Evolutionary conservation across 768 basidiomycete species (phyloP), one percentile per base, ranked within the genome.

Genomic region (Paxillus involutus): DNA sequence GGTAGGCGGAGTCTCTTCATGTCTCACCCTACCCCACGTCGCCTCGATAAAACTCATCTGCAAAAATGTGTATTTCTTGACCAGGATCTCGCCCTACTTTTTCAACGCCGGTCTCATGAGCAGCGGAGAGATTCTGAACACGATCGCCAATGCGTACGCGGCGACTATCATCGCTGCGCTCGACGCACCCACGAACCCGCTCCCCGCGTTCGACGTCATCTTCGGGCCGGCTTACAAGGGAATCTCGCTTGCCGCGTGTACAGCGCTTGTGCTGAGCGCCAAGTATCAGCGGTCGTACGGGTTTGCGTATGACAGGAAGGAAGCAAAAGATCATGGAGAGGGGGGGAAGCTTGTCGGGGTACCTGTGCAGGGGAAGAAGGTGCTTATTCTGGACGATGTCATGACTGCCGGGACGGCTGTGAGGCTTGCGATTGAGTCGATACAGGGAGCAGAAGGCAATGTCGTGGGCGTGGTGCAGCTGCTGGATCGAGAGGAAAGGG

Each of bases 181-280:
- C 43, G 61, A 67, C 6, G 57, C 58, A 48, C 59, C 44, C 49
- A 52, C 2, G 49, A 62, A 21, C 39, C 63, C 47, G 10, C 53
- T 80, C 6, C 73, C 77, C 1, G 44, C 64, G 26, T 85, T 95
- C 62, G 91, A 96, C 61, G 81, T 98, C 43, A 79, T 98, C 33
- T 97, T 98, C 62, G 96, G 96, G 0, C 96, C 96, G 1, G 95
- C 96, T 3, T 98, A 98, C 77, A 98, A 98, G 74, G 96, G 94
- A 24, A 98, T 98, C 65, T 82, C 94, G 0, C 84, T 99, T 47
- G 95, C 94, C 0, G 89, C 95, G 0, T 81, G 88, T 33, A 91
- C 95, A 3, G 79, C 89, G 3, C 78, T 95, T 17, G 78, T 86
- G 19, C 79, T 99, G 35, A 79, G 86, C 52, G 80, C 86, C 12